Evolutionary conservation across 2,329 filamentous ascomycete genomes (phyloP).

Genomic region (Monilinia fructigena): DNA sequence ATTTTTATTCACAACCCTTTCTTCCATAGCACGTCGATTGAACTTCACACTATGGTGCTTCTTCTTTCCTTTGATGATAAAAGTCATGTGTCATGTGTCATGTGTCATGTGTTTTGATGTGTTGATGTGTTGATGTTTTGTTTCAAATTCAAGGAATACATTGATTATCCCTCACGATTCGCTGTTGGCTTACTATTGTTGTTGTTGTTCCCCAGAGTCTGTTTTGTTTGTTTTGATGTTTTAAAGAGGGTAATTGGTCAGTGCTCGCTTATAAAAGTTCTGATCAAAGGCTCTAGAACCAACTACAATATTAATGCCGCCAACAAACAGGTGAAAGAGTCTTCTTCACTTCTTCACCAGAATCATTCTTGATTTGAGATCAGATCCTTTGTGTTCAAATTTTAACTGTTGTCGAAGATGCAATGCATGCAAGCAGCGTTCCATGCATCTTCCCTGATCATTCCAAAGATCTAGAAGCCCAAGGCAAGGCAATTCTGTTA

Average conservation of each 20-base stretch:
- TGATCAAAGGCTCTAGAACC: background rate
- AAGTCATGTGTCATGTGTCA: conserved; percentile 34
- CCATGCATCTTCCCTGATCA: conserved; percentile 13
- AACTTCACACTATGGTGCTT: conserved; percentile 37
- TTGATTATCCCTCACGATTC: conserved; percentile 15
- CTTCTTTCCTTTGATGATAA: conserved; percentile 38
- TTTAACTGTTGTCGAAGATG: background rate
- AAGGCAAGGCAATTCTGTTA: conserved; percentile 2
- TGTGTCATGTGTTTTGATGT: too few relatives aligned
- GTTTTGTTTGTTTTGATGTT: background rate
- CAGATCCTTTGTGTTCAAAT: background rate
- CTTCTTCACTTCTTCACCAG: background rate
- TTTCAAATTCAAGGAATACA: conserved; percentile 15
- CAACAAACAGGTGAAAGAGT: background rate
- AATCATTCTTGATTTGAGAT: background rate
- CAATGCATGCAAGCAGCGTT: conserved; percentile 17
- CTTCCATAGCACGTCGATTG: conserved; percentile 33
- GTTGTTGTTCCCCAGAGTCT: conserved; percentile 2
- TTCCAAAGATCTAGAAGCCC: conserved; percentile 9
- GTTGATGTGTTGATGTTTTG: background rate
- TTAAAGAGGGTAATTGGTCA: background rate
- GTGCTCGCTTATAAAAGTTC: conserved; percentile 20
- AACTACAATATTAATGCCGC: too few relatives aligned
- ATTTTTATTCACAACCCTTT: conserved; percentile 7
- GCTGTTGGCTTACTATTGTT: conserved; percentile 9